A percentile compares a stretch with the other conserved stretches of the same genome.
phyloP scores from a whole-genome alignment of 106 monocot species.

The Acorus calamus region DNA sequence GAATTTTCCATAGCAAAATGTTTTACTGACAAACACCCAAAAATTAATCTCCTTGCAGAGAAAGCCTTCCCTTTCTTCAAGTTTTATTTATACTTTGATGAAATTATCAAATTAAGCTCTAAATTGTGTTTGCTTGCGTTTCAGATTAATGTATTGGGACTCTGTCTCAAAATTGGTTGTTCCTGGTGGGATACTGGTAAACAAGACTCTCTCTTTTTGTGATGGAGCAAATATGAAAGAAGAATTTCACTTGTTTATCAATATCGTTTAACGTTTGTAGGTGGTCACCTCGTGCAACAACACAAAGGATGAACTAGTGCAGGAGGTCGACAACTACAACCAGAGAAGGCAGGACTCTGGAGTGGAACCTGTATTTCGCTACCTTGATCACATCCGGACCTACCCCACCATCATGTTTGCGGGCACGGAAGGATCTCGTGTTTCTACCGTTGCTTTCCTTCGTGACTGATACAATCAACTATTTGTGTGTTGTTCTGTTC shows the following conservation, averaged over 20 bases:
- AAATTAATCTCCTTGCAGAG: no score
- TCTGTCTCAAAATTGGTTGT: constrained; percentile 47
- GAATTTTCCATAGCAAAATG: neutral
- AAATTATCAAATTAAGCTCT: no score
- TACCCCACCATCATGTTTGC: constrained; percentile 82
- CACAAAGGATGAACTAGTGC: constrained; percentile 67
- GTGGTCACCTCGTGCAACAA: constrained; percentile 61
- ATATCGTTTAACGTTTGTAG: constrained; percentile 13
- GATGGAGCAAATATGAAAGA: neutral
- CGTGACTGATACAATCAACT: constrained; percentile 12
- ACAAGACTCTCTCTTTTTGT: neutral
- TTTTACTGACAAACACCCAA: neutral
- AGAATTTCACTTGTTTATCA: neutral
- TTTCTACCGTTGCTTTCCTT: constrained; percentile 72
- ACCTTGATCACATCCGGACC: constrained; percentile 56
- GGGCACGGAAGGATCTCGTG: constrained; percentile 75
- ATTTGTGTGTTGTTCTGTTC: no score
- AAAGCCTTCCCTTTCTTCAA: no score
- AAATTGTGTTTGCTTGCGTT: neutral
- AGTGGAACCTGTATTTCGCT: constrained; percentile 30
- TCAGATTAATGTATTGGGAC: constrained; percentile 77
- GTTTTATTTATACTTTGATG: no score
- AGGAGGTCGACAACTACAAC: constrained; percentile 61
- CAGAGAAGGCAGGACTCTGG: constrained; percentile 13
- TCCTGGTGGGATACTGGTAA: constrained; percentile 58